phyloP scores from a whole-genome alignment of 768 basidiomycete genomes.

The Kondoa malvinella region DNA sequence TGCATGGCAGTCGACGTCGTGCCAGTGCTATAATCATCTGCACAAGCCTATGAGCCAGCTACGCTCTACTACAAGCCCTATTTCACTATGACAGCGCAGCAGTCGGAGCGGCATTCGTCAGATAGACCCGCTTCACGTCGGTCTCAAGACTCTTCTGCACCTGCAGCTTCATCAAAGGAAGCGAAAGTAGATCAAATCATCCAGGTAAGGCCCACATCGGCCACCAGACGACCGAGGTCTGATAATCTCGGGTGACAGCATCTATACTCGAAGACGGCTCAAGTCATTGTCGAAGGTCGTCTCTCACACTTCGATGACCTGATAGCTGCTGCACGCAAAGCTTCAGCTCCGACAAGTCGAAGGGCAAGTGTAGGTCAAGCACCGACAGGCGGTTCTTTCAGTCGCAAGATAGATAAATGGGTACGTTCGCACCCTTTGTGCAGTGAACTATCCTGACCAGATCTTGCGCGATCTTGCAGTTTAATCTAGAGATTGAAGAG shows the following conservation, averaged over 20 bases:
- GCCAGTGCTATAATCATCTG: too few relatives aligned
- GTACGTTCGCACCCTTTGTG: constrained; percentile 10
- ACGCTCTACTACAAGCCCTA: too few relatives aligned
- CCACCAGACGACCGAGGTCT: too few relatives aligned
- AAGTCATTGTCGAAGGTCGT: constrained; percentile 23
- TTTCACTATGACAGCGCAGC: too few relatives aligned
- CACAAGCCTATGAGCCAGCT: too few relatives aligned
- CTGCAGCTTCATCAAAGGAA: background rate
- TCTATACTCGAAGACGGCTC: constrained; percentile 24
- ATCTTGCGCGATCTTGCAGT: constrained; percentile 14
- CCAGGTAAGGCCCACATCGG: constrained; percentile 8
- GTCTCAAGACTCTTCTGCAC: too few relatives aligned
- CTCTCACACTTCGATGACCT: constrained; percentile 14
- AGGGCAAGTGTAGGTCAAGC: background rate
- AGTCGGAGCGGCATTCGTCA: too few relatives aligned
- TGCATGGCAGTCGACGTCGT: too few relatives aligned
- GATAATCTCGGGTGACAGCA: constrained; percentile 17
- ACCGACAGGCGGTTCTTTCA: background rate
- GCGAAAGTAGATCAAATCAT: constrained; percentile 22
- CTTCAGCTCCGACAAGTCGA: background rate
- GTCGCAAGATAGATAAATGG: constrained; percentile 22
- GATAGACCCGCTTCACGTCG: too few relatives aligned
- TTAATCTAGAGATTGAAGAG: constrained; percentile 27
- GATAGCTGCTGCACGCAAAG: background rate
- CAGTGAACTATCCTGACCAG: rapidly evolving